Evolutionary conservation across 2,329 filamentous ascomycete species (phyloP).

Genomic region (Thyridium curvatum): DNA sequence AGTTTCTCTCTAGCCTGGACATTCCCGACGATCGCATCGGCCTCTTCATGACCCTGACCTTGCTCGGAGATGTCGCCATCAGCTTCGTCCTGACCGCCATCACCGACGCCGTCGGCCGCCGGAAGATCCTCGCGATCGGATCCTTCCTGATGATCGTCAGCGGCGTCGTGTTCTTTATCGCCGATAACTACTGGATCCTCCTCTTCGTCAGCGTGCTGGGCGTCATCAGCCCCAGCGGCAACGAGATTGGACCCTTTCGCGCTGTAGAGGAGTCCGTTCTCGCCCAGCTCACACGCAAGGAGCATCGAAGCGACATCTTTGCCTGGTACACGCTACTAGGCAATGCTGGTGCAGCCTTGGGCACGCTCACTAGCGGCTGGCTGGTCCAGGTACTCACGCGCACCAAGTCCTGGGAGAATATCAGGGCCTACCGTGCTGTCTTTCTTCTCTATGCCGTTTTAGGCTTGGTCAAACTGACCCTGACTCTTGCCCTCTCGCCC

Average conservation of each 20-base stretch:
- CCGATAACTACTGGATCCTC: slow-evolving; percentile 50
- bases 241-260: slow-evolving; percentile 58
- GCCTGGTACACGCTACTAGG: slow-evolving; percentile 57
- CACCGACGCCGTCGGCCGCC: slow-evolving; percentile 51
- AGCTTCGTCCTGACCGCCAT: slow-evolving; percentile 53
- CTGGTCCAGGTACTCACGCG: slow-evolving; percentile 42
- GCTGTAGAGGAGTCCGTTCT: slow-evolving; percentile 56
- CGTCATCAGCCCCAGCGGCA: slow-evolving; percentile 59
- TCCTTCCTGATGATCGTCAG: slow-evolving; percentile 49
- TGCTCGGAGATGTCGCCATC: slow-evolving; percentile 52
- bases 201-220: slow-evolving; percentile 52
- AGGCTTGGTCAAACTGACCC: slow-evolving; percentile 48
- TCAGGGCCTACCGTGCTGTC: slow-evolving; percentile 45
- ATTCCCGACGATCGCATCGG: slow-evolving; percentile 47
- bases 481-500: slow-evolving; percentile 40
- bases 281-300: slow-evolving; percentile 44
- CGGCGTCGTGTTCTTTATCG: slow-evolving; percentile 47
- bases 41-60: slow-evolving; percentile 60
- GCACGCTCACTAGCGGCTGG: slow-evolving; percentile 55
- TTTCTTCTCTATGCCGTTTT: slow-evolving; percentile 52
- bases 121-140: slow-evolving; percentile 45
- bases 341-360: slow-evolving; percentile 53
- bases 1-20: slow-evolving; percentile 44
- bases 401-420: slow-evolving; percentile 31
- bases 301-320: slow-evolving; percentile 47